phyloP scores from a whole-genome alignment of 495 filamentous ascomycete genomes.

The Emericellopsis terricola region DNA sequence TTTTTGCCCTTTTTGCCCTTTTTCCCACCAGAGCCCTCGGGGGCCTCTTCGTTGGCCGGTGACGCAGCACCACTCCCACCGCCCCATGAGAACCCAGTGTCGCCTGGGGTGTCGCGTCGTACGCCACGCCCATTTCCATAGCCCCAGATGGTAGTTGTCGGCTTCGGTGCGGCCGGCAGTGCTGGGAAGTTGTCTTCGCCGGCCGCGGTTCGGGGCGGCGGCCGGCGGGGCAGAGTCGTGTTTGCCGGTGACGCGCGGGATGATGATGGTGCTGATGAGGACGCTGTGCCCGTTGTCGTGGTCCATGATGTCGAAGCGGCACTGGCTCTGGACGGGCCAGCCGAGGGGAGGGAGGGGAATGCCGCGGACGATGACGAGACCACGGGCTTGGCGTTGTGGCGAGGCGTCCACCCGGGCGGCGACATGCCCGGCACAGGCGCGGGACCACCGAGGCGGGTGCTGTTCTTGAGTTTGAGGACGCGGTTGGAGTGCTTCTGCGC shows the following conservation, averaged over 20 bases:
- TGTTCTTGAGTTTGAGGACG: conserved; percentile 30
- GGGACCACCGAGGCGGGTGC: conserved; percentile 17
- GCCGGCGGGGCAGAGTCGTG: not conserved
- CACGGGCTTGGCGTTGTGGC: conserved; percentile 44
- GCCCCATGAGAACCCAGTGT: conserved; percentile 24
- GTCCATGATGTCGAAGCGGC: conserved; percentile 4
- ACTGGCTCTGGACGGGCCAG: conserved; percentile 2
- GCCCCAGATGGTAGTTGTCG: conserved; percentile 62
- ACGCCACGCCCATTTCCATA: conserved; percentile 49
- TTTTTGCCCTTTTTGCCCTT: conserved; percentile 69
- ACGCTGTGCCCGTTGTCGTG: conserved; percentile 19
- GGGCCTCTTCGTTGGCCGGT: conserved; percentile 9
- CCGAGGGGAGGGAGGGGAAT: conserved; percentile 33
- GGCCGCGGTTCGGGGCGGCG: conserved; percentile 7
- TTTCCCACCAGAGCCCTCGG: conserved; percentile 36
- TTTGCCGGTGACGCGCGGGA: conserved; percentile 5
- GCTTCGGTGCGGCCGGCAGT: conserved; percentile 60
- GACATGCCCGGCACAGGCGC: not conserved
- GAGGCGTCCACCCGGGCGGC: conserved; percentile 19
- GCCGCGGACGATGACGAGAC: conserved; percentile 37
- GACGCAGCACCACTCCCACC: conserved; percentile 3
- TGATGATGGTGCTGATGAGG: conserved; percentile 12
- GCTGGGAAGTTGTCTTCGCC: conserved; percentile 58
- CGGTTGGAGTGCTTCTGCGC: conserved; percentile 20
- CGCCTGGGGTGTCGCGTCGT: conserved; percentile 34